These are phyloP conservation scores for Malus sylvestris DNA, from an alignment of 306 rosid species.

Conservation along the genomic window DNA sequence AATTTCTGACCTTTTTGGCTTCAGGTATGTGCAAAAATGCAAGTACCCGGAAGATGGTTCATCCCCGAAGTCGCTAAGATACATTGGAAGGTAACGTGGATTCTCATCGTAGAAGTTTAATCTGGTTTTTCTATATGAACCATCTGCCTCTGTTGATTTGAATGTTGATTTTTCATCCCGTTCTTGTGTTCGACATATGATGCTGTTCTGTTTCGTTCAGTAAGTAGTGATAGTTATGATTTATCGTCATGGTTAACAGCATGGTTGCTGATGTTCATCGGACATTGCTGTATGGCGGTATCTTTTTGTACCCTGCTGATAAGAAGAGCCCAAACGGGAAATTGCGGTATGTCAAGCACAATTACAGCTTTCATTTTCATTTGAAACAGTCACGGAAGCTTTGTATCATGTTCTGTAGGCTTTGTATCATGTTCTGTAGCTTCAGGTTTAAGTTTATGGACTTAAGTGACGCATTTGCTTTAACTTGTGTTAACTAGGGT, in stretches of 20 bases:
- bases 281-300: slow-evolving; percentile 92
- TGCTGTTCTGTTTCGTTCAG: background rate
- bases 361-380: background rate
- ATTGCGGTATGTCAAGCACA: slow-evolving; percentile 57
- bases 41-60: slow-evolving; percentile 87
- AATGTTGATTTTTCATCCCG: background rate
- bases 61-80: slow-evolving; percentile 85
- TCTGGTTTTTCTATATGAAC: background rate
- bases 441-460: background rate
- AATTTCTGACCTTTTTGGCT: slow-evolving; percentile 15
- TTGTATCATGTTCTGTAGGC: background rate
- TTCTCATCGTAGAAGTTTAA: background rate
- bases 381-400: background rate
- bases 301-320: slow-evolving; percentile 94
- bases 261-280: slow-evolving; percentile 99
- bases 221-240: background rate
- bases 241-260: slow-evolving; percentile 35
- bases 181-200: background rate
- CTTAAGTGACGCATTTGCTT: background rate
- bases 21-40: slow-evolving; percentile 80
- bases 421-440: background rate
- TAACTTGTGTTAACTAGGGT: slow-evolving; percentile 38
- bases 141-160: background rate
- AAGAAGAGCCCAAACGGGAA: slow-evolving; percentile 96
- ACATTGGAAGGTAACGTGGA: slow-evolving; percentile 73